Base-by-base conservation (phyloP, 768 basidiomycete species). In the Rhodosporidiobolus sp. region DNA sequence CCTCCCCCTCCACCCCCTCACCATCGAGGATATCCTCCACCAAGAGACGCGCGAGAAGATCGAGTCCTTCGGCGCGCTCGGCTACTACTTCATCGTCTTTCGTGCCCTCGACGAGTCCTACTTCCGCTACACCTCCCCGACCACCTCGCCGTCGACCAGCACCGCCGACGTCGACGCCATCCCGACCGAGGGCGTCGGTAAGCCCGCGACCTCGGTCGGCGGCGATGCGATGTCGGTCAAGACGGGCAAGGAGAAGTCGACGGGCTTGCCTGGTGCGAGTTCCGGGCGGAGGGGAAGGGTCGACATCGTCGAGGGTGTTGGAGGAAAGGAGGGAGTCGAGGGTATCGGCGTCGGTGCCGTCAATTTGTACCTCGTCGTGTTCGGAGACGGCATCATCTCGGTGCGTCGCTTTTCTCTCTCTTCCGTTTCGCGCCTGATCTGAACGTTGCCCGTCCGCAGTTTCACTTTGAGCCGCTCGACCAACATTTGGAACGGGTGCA, bases 1-100 rank as follows among this genome's bases (percentile, higher is more conserved):
- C 26, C 83, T 95, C 34, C 90, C 91, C 72, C 85, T 97, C 1
- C 94, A 97, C 80, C 94, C 94, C 0, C 82, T 97, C 57, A 95
- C 94, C 1, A 84, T 96, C 20, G 94, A 97, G 81, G 94, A 97
- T 81, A 91, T 95, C 56, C 81, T 97, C 14, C 90, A 92, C 70
- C 89, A 90, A 81, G 94, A 97, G 70, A 89, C 91, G 24, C 86
- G 92, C 50, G 94, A 96, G 81, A 97, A 97, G 81, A 81, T 95
- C 26, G 94, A 96, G 78, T 82, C 88, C 28, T 95, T 94, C 79
- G 87, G 90, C 0, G 88, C 66, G 4, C 85, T 97, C 22, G 94
- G 93, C 3, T 97, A 97, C 81, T 92, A 94, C 79, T 92, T 97
- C 77, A 83, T 95, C 66, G 89, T 89, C 28, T 92, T 94, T 77